Base-by-base conservation (phyloP, 768 basidiomycete species). In the Albatrellus ellisii region DNA sequence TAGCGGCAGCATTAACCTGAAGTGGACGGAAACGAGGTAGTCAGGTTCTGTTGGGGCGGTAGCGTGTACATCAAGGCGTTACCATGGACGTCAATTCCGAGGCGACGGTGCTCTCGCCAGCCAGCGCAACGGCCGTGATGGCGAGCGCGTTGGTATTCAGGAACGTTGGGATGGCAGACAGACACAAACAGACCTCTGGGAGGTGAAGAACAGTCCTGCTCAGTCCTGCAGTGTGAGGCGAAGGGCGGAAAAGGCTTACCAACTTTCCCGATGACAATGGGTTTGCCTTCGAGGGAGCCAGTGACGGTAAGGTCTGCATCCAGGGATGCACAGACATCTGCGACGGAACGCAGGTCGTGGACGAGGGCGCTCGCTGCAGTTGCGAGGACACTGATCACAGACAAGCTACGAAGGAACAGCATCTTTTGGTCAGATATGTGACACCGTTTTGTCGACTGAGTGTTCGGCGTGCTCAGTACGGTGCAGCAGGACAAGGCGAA, bases 311-410 rank as follows among this genome's bases (percentile, higher is more conserved):
- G 53, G 6, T 51, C 46, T 2, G 46, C 55, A 32, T 62, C 47
- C 29, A 70, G 52, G 39, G 61, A 54, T 15, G 59, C 68, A 46
- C 69, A 72, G 18, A 61, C 49, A 47, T 71, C 69, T 67, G 55
- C 48, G 17, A 46, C 21, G 4, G 18, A 36, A 11, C 44, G 50
- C 0, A 18, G 21, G 21, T 51, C 50, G 3, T 43, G 39, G 7
- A 41, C 37, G 1, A 41, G 43, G 4, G 14, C 17, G 3, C 49
- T 40, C 20, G 26, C 31, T 1, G 44, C 39, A 4, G 43, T 44
- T 4, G 43, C 15, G 35, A 50, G 33, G 2, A 44, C 11, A 9
- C 26, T 3, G 20, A 50, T 26, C 8, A 21, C 15, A 6, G 46
- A 29, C 5, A 50, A 15, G 17, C 18, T 7, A 2, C 29, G 34